phyloP scores from a whole-genome alignment of 805 yeast genomes.

The Barnettozyma siamensis region DNA sequence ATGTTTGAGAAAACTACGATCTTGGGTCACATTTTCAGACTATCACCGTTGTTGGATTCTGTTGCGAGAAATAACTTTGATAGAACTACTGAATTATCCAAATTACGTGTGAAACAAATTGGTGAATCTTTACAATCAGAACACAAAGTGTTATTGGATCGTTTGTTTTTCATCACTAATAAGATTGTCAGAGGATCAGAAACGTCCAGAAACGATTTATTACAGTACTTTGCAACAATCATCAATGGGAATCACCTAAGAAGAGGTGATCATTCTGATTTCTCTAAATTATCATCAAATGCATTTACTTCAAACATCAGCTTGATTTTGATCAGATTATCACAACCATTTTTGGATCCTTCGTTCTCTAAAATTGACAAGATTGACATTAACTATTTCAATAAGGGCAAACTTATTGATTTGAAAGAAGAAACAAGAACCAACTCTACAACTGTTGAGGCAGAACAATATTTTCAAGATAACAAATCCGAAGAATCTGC shows the following conservation, averaged over 20 bases:
- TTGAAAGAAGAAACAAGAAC: conserved; percentile 78
- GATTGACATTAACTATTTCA: conserved; percentile 68
- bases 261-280: conserved; percentile 77
- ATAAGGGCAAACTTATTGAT: conserved; percentile 48
- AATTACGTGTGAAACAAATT: conserved; percentile 41
- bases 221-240: conserved; percentile 65
- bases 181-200: conserved; percentile 70
- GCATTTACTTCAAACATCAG: conserved; percentile 78
- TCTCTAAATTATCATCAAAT: conserved; percentile 62
- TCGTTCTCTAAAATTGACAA: conserved; percentile 64
- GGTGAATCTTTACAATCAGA: conserved; percentile 61
- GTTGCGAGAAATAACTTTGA: conserved; percentile 43
- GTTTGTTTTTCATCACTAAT: conserved; percentile 66
- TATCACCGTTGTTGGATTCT: conserved; percentile 66
- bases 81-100: conserved; percentile 27
- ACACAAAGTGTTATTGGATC: conserved; percentile 49
- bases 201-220: conserved; percentile 53
- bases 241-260: conserved; percentile 83
- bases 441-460: conserved; percentile 68
- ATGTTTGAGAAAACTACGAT: conserved; percentile 57
- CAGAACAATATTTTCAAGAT: conserved; percentile 47
- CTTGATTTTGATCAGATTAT: conserved; percentile 58
- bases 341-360: conserved; percentile 78
- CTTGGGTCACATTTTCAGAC: conserved; percentile 69
- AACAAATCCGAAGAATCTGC: conserved; percentile 33